These are phyloP conservation scores for Tulasnella sp. DNA, from an alignment of 768 basidiomycete genomes.

Conservation along the genomic window DNA sequence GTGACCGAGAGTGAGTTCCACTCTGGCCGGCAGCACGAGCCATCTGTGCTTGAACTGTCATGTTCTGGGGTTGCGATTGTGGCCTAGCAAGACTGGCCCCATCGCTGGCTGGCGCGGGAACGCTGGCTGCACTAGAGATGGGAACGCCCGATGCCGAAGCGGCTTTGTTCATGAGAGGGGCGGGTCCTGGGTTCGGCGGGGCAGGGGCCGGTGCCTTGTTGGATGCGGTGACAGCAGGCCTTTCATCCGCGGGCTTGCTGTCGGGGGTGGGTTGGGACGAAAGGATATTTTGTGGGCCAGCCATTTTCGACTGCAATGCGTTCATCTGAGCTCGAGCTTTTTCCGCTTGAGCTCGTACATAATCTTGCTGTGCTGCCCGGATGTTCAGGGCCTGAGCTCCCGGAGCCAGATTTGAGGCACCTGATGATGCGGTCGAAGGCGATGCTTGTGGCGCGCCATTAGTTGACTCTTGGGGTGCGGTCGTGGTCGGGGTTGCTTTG, in stretches of 20 bases:
- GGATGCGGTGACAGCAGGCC: not conserved
- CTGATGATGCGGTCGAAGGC: not conserved
- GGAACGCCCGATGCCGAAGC: not conserved
- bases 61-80: conserved; percentile 19
- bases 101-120: not conserved
- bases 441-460: not conserved
- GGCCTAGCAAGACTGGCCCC: not conserved
- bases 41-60: not conserved
- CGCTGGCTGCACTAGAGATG: not conserved
- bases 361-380: not conserved
- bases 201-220: not conserved
- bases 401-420: not conserved
- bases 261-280: not conserved
- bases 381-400: not conserved
- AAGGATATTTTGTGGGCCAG: not conserved
- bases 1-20: conserved; percentile 7
- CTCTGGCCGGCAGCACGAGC: not conserved
- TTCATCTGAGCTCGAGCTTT: not conserved
- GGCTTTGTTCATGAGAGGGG: not conserved
- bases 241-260: not conserved
- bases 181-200: not conserved
- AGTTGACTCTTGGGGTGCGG: not conserved
- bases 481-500: not conserved
- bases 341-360: not conserved
- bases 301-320: not conserved